Base-by-base conservation (phyloP, 805 yeast genomes). In the Metschnikowia matae region DNA sequence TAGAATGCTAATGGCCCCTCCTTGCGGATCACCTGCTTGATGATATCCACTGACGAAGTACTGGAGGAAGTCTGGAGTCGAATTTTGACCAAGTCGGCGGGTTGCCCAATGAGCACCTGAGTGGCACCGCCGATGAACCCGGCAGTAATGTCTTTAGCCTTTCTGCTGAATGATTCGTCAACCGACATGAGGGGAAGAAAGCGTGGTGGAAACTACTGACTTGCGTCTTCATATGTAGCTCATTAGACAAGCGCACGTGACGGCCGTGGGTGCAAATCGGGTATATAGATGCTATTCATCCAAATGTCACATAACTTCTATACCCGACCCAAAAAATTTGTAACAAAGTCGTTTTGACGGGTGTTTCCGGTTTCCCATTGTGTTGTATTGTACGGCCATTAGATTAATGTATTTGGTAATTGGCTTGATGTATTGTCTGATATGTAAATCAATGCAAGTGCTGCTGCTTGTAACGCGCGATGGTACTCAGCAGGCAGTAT, bases 121-220 rank as follows among this genome's bases (percentile, higher is more conserved):
- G 77, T 69, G 32, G 77, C 77, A 6, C 78, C 78, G 2, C 78
- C 78, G 5, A 73, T 62, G 52, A 74, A 74, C 1, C 78, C 78
- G 13, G 78, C 77, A 3, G 73, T 63, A 5, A 73, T 61, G 52
- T 74, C 78, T 52, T 74, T 74, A 29, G 58, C 64, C 49, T 73
- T 74, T 48, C 78, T 54, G 3, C 62, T 49, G 29, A 68, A 46
- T 1, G 77, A 71, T 14, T 61, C 62, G 55, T 74, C 78, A 5
- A 73, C 59, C 8, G 58, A 48, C 60, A 57, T 57, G 40, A 20
- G 37, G 45, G 14, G 26, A 4, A 10, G 7, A 11, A 21, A 13
- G 17, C 32, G 32, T n/a, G 38, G 3, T 33, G 34, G 43, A 18
- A 18, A 18, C 26, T 14, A 17, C 5, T 29, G 15, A 10, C 44